Base-by-base conservation (phyloP, 495 filamentous ascomycete genomes). In the Pyrenula massariospora region DNA sequence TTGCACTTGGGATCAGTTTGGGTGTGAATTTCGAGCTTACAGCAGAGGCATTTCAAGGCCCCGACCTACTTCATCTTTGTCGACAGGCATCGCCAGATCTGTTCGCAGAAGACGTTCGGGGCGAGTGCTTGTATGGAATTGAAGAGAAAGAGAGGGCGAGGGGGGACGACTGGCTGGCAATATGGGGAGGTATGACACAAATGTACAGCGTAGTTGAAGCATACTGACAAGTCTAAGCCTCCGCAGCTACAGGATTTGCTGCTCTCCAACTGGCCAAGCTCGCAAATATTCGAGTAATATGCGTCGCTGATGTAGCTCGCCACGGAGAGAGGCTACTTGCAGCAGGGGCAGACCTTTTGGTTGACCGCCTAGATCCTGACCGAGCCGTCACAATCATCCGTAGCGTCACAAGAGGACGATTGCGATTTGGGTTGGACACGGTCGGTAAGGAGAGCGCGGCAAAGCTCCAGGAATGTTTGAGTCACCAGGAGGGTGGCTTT, bases 341-440 rank as follows among this genome's bases (percentile, higher is more conserved):
- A 12, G 67, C 75, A 10, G 75, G 75, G 0, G 78, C 78, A 21
- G 81, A 85, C 61, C 66, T 86, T 5, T 67, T 86, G 2, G 79
- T 86, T 10, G 84, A 88, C 63, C 72, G 79, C 50, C 74, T 82
- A 48, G 77, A 86, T 55, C 71, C 77, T 1, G 62, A 72, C 19
- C 75, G 84, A 11, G 84, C 84, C 0, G 69, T 83, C 8, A 72
- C 77, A n/a, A 80, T 86, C 25, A 78, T 86, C 23, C 71, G 73
- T 12, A 71, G 70, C 12, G 74, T 82, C 1, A 78, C 80, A 0
- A 65, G 67, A 1, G 73, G 72, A 0, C 76, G 77, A 56, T 62
- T 85, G 12, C 73, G 83, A 8, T 86, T 86, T 59, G 83, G 73
- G 0, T 64, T 86, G 12, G 84, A 88, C 61, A 83, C 81, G 0